Evolutionary conservation across 371 early-diverging fungal genomes (phyloP).

Genomic region (Rhizomucor miehei): DNA sequence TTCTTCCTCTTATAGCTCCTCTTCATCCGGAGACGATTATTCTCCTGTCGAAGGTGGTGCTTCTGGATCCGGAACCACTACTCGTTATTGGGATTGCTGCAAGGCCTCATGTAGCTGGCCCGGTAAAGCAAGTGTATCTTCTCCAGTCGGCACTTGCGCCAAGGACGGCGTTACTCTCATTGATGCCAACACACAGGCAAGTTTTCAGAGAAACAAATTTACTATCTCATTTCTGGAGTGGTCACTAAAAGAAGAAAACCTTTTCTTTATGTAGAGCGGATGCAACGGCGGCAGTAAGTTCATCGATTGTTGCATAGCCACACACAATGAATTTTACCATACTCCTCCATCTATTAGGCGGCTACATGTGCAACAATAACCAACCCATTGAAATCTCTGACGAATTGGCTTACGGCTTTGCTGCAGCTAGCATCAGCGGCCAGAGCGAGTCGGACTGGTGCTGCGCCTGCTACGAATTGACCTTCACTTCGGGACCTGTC

Average conservation of each 20-base stretch:
- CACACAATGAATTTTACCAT: no score
- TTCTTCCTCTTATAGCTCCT: constrained; percentile 1
- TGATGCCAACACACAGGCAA: constrained; percentile 18
- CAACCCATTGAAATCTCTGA: constrained; percentile 39
- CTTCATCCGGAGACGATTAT: constrained; percentile 4
- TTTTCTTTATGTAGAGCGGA: constrained; percentile 14
- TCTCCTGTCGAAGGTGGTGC: constrained; percentile 19
- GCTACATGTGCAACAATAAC: constrained; percentile 42
- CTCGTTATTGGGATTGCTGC: constrained; percentile 54
- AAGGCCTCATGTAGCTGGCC: constrained; percentile 45
- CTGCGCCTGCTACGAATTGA: constrained; percentile 46
- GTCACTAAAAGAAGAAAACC: no score
- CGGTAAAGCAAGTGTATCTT: constrained; percentile 28
- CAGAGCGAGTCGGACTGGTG: constrained; percentile 31
- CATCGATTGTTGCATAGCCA: no score
- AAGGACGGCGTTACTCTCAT: constrained; percentile 29
- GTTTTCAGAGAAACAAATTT: background rate
- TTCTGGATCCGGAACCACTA: constrained; percentile 34
- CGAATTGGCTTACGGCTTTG: constrained; percentile 44
- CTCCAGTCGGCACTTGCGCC: constrained; percentile 33
- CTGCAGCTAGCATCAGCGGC: constrained; percentile 36
- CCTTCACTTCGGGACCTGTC: constrained; percentile 33
- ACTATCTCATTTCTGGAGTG: no score
- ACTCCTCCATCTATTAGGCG: no score
- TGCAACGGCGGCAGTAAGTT: constrained; percentile 33